Evolutionary conservation across 1,284 basidiomycete genomes (phyloP).

Genomic region (Thecaphora thlaspeos): DNA sequence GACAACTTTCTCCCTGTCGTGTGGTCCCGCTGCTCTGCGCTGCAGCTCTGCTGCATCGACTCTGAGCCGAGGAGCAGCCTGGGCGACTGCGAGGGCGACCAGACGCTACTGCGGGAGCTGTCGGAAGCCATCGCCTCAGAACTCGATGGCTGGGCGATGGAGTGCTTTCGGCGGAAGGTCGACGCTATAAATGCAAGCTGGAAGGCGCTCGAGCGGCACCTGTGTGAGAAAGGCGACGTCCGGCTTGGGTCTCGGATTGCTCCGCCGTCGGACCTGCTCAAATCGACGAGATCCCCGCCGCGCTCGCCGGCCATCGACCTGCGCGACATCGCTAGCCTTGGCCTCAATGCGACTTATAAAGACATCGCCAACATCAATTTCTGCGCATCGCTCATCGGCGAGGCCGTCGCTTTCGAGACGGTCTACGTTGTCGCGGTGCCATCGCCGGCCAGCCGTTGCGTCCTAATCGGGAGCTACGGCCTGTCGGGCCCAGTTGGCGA

Average conservation of each 20-base stretch:
- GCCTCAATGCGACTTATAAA: background rate
- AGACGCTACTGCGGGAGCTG: background rate
- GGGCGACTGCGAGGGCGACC: background rate
- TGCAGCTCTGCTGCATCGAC: background rate
- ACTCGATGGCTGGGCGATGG: background rate
- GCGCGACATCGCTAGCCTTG: background rate
- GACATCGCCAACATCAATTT: background rate
- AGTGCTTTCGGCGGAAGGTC: background rate
- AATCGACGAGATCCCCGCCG: background rate
- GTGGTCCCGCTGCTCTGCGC: too few species aligned
- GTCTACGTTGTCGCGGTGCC: too few species aligned
- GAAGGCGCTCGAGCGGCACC: background rate
- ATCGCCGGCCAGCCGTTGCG: too few species aligned
- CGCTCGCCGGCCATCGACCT: background rate
- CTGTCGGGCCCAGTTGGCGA: too few species aligned
- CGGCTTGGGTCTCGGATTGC: too few species aligned
- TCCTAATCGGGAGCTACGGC: too few species aligned
- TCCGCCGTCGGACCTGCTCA: too few species aligned
- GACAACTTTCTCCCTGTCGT: background rate
- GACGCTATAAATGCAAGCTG: background rate
- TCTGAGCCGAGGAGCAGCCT: background rate
- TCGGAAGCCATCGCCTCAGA: background rate
- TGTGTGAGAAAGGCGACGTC: background rate
- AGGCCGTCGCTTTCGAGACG: too few species aligned
- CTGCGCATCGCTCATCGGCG: too few species aligned